These are phyloP conservation scores for Graphiopsis chlorocephala DNA, from an alignment of 2,329 filamentous ascomycete species.

Conservation along the genomic window DNA sequence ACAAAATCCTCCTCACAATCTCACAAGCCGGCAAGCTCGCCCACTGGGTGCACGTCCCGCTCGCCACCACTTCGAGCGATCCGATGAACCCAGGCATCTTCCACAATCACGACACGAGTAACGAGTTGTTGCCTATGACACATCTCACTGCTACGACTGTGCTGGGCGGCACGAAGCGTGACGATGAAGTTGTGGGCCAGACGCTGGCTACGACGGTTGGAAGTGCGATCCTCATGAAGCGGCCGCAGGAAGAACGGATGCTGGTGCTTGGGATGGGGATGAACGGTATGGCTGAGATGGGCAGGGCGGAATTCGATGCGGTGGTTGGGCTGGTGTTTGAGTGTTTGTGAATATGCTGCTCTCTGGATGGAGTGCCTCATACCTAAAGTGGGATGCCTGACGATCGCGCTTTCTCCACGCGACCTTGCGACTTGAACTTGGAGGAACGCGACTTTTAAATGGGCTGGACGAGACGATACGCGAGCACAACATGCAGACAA, in stretches of 20 bases:
- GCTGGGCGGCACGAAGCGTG: constrained; percentile 75
- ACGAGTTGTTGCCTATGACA: constrained; percentile 67
- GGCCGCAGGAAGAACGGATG: constrained; percentile 60
- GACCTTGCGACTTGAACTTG: neutral
- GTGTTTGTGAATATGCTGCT: constrained; percentile 7
- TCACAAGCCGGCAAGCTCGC: constrained; percentile 80
- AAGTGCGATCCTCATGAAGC: constrained; percentile 69
- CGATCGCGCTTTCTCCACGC: constrained; percentile 5
- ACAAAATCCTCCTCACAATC: constrained; percentile 88
- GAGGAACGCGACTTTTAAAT: neutral
- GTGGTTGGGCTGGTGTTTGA: constrained; percentile 34
- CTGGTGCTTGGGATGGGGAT: constrained; percentile 60
- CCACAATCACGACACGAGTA: constrained; percentile 48
- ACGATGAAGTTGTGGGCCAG: constrained; percentile 75
- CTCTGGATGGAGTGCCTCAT: neutral
- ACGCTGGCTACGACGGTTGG: constrained; percentile 87
- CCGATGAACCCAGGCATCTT: constrained; percentile 58
- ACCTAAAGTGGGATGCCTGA: neutral
- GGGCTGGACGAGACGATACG: neutral
- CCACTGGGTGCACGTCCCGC: constrained; percentile 90
- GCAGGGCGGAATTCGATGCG: constrained; percentile 41
- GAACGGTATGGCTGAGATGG: constrained; percentile 37
- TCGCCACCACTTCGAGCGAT: constrained; percentile 65
- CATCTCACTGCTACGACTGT: constrained; percentile 85
- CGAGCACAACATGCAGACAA: constrained; percentile 2